phyloP scores from a whole-genome alignment of 192 early-diverging fungal genomes.

The Rhizophagus prolifer region DNA sequence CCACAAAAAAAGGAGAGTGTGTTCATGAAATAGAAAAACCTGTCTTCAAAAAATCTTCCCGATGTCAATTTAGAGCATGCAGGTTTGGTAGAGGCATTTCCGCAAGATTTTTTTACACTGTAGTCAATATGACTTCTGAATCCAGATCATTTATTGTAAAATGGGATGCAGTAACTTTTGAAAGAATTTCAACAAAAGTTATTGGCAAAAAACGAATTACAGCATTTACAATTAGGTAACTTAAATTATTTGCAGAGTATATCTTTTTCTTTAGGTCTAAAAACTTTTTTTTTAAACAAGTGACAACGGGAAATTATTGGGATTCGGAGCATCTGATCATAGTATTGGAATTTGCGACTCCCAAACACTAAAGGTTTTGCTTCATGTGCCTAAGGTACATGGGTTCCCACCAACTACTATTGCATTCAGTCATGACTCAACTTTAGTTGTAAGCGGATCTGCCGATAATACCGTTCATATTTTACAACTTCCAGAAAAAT shows the following conservation, averaged over 20 bases:
- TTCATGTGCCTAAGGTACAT: conserved; percentile 70
- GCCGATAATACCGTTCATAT: conserved; percentile 75
- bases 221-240: conserved; percentile 64
- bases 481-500: conserved; percentile 53
- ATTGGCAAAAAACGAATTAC: conserved; percentile 63
- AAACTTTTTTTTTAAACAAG: conserved; percentile 39
- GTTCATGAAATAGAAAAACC: conserved; percentile 47
- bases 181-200: conserved; percentile 45
- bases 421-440: conserved; percentile 66
- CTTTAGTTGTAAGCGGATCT: conserved; percentile 73
- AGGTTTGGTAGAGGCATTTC: conserved; percentile 56
- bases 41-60: conserved; percentile 42
- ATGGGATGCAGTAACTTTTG: conserved; percentile 59
- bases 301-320: conserved; percentile 66
- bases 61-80: conserved; percentile 48
- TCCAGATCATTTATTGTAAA: conserved; percentile 60
- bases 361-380: conserved; percentile 54
- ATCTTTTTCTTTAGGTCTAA: background rate
- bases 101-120: conserved; percentile 58
- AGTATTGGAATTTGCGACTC: conserved; percentile 67
- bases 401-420: conserved; percentile 77
- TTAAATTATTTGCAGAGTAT: background rate
- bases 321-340: conserved; percentile 72
- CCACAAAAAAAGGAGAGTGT: conserved; percentile 42
- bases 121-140: conserved; percentile 59